These are phyloP conservation scores for Cladosporium sp. DNA, from an alignment of 2,329 filamentous ascomycete genomes.

Conservation along the genomic window DNA sequence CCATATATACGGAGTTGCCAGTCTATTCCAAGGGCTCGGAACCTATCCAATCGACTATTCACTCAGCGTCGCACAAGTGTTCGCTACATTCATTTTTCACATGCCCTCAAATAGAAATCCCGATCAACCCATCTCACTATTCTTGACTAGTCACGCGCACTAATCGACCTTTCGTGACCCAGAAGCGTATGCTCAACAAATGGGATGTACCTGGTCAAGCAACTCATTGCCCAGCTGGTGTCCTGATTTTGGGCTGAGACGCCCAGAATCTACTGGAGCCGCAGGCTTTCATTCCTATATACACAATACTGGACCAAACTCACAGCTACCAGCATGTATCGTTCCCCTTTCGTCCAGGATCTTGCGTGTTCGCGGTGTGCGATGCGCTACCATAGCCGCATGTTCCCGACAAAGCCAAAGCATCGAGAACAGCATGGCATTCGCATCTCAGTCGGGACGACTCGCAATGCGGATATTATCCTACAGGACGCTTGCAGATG, in stretches of 20 bases:
- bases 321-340: not conserved
- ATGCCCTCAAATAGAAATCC: too few relatives aligned
- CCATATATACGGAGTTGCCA: too few relatives aligned
- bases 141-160: too few relatives aligned
- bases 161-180: too few relatives aligned
- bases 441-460: not conserved
- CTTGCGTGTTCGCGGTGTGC: not conserved
- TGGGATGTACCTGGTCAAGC: not conserved
- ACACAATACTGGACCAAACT: not conserved
- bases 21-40: too few relatives aligned
- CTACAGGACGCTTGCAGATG: not conserved
- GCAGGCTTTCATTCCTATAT: not conserved
- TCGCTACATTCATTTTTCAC: too few relatives aligned
- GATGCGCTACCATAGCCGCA: not conserved
- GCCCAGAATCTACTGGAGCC: not conserved
- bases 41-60: too few relatives aligned
- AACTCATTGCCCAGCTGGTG: not conserved
- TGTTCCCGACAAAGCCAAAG: not conserved
- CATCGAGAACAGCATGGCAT: not conserved
- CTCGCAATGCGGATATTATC: not conserved
- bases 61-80: too few relatives aligned
- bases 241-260: not conserved
- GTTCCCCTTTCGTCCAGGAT: not conserved
- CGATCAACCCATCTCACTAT: too few relatives aligned
- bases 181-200: not conserved